Evolutionary conservation across 495 filamentous ascomycete species (phyloP), one percentile per base, ranked within the genome.

Genomic region (Parmelia sp.): DNA sequence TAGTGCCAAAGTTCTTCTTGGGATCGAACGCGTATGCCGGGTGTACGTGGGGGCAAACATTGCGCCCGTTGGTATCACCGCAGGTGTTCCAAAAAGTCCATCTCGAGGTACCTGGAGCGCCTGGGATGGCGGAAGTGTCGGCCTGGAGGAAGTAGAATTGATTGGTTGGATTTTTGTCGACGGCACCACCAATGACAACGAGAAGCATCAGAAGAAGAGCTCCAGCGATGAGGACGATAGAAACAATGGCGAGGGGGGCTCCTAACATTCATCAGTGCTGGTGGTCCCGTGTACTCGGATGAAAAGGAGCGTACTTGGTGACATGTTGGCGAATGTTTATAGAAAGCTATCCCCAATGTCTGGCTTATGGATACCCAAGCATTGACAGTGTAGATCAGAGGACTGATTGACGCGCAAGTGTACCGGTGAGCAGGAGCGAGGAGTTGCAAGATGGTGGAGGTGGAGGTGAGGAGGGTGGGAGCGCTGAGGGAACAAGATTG

Each of bases 1-100:
- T 75, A 5, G 87, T 88, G 64, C 73, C 73, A 62, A 90, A 90
- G 74, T 86, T 89, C 29, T 75, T 72, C 45, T 83, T 79, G 25
- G 88, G 88, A 62, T 89, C 83, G 62, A 90, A 84, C 21, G 88
- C 84, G 65, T 81, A 84, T 39, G 85, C 86, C 0, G 86, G 80
- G 47, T 82, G 74, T 11, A 77, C 73, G 15, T 55, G 70, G 39
- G 82, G 79, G 72, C 88, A 90, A 53, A 80, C 66, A 67, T 83
- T 89, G 61, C 72, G 75, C 25, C 86, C 86, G 60, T 82, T 75
- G 8, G 67, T 71, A 35, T 82, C 83, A 33, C 75, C 71, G 74
- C 86, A 89, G n/a, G 93, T 73, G 69, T 86, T 85, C 83, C 92
- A 93, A 77, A 87, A 93, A 4, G 91, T 94, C 92, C 92, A 96